phyloP scores from a whole-genome alignment of 495 filamentous ascomycete species.

The Trichoderma virens region DNA sequence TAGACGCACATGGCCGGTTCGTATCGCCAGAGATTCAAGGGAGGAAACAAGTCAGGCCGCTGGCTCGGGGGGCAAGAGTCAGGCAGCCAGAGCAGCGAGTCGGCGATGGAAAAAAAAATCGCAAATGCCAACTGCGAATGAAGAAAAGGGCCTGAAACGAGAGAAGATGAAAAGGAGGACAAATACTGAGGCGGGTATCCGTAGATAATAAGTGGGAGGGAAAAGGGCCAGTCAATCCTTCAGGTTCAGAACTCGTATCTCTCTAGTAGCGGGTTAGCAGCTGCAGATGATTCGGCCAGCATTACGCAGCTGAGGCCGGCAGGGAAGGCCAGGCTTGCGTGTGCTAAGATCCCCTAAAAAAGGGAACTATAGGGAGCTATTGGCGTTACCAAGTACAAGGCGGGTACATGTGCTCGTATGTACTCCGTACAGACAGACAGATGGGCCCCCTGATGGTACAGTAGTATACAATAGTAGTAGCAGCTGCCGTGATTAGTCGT shows the following conservation, averaged over 20 bases:
- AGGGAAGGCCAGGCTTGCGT: too few species aligned
- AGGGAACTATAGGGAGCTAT: too few species aligned
- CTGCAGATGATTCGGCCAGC: background rate
- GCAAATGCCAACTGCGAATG: background rate
- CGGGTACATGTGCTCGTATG: too few species aligned
- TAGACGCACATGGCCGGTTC: background rate
- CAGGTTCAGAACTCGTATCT: background rate
- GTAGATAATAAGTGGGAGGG: background rate
- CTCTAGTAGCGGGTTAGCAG: background rate
- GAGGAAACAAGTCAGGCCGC: too few species aligned
- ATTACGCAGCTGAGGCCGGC: background rate
- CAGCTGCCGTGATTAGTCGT: too few species aligned
- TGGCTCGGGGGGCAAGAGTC: background rate
- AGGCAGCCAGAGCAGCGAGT: background rate
- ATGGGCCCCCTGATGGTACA: too few species aligned
- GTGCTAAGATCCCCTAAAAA: too few species aligned
- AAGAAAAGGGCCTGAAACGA: background rate
- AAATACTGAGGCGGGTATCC: background rate
- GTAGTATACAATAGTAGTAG: too few species aligned
- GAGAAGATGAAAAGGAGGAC: conserved; percentile 6
- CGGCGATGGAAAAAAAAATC: background rate
- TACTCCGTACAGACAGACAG: too few species aligned
- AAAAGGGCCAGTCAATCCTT: background rate
- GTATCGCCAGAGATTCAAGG: background rate
- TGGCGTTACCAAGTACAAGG: too few species aligned